These are phyloP conservation scores for Magnusiomyces tetraspermus DNA, from an alignment of 1,139 yeast genomes.

Conservation along the genomic window DNA sequence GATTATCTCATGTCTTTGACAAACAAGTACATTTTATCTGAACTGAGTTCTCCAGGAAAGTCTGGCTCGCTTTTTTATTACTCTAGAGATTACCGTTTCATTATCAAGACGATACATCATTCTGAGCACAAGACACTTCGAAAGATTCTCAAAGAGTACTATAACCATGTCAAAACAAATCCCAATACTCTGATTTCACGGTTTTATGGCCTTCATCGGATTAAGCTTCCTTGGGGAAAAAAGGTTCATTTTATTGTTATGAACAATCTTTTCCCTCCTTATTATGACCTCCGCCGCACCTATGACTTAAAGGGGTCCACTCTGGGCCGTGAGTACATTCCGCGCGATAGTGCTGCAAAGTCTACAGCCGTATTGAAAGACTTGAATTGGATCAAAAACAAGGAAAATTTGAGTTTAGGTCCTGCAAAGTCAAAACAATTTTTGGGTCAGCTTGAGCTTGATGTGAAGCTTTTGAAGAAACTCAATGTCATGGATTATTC, in stretches of 20 bases:
- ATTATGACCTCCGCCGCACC: slow-evolving; percentile 73
- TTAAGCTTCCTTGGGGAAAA: slow-evolving; percentile 77
- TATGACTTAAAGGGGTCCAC: slow-evolving; percentile 93
- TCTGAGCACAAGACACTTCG: slow-evolving; percentile 82
- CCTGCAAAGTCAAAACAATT: slow-evolving; percentile 54
- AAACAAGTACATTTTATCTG: slow-evolving; percentile 84
- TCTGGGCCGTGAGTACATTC: slow-evolving; percentile 52
- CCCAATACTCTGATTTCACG: slow-evolving; percentile 89
- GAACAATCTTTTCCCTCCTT: slow-evolving; percentile 96
- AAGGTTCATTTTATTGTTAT: slow-evolving; percentile 91
- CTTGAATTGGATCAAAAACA: slow-evolving; percentile 69
- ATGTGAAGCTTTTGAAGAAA: slow-evolving; percentile 60
- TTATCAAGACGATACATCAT: slow-evolving; percentile 92
- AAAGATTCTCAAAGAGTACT: slow-evolving; percentile 64
- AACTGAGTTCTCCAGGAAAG: slow-evolving; percentile 93
- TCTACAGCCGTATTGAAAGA: slow-evolving; percentile 55
- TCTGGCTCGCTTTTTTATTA: slow-evolving; percentile 94
- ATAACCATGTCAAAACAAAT: slow-evolving; percentile 67
- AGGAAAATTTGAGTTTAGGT: slow-evolving; percentile 59
- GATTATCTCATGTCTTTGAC: slow-evolving; percentile 89
- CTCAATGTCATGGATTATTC: slow-evolving; percentile 95
- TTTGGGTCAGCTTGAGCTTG: slow-evolving; percentile 60
- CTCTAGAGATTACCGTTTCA: slow-evolving; percentile 85
- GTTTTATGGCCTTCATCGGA: slow-evolving; percentile 90
- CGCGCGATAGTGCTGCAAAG: slow-evolving; percentile 22